phyloP scores from a whole-genome alignment of 2,329 filamentous ascomycete species.

The Drechslera avenae region DNA sequence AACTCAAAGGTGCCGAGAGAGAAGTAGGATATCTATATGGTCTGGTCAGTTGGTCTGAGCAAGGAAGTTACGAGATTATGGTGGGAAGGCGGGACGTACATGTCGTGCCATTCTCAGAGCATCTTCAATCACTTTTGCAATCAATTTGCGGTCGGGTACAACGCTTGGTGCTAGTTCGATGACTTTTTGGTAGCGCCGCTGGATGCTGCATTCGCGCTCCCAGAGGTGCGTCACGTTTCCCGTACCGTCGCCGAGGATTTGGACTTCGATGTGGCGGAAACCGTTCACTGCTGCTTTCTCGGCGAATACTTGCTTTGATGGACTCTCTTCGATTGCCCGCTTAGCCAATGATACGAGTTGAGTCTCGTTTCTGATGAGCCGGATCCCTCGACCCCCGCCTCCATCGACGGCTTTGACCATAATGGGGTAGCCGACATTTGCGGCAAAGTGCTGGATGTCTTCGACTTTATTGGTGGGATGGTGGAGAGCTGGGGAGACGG shows the following conservation, averaged over 20 bases:
- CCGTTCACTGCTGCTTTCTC: constrained; percentile 67
- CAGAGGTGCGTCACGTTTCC: constrained; percentile 61
- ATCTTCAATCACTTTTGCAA: constrained; percentile 58
- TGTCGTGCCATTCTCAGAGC: constrained; percentile 59
- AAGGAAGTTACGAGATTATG: too few relatives aligned
- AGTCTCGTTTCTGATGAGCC: constrained; percentile 54
- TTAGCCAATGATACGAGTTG: constrained; percentile 55
- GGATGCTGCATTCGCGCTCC: constrained; percentile 66
- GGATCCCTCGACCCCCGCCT: constrained; percentile 65
- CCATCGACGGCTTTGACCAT: constrained; percentile 71
- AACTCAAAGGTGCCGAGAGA: constrained; percentile 71
- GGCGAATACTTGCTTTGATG: constrained; percentile 62
- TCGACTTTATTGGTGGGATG: constrained; percentile 51
- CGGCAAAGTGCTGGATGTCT: constrained; percentile 64
- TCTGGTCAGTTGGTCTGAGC: too few relatives aligned
- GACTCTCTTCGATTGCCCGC: constrained; percentile 63
- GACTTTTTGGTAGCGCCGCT: constrained; percentile 65
- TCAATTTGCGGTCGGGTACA: constrained; percentile 52
- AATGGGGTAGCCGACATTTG: constrained; percentile 57
- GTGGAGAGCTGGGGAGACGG: constrained; percentile 56
- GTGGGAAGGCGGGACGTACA: constrained; percentile 34
- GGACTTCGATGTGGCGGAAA: constrained; percentile 66
- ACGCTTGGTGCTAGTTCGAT: constrained; percentile 64
- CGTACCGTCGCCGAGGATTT: constrained; percentile 62
- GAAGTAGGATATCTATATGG: constrained; percentile 58